phyloP scores from a whole-genome alignment of 2,329 filamentous ascomycete species.

The Hypoxylon sp. region DNA sequence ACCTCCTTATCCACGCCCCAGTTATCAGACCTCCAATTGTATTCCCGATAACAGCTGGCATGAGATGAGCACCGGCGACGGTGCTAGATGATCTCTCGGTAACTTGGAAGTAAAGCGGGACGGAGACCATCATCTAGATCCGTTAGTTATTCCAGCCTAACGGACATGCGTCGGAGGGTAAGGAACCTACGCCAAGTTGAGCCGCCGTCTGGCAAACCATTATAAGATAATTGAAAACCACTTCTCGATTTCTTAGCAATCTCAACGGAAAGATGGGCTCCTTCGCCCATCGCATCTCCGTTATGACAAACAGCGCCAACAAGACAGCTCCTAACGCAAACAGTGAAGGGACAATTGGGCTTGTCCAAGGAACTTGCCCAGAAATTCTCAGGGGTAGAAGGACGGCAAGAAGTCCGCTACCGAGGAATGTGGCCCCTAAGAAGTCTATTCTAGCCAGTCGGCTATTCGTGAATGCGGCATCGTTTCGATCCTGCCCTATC shows the following conservation, averaged over 20 bases:
- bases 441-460: constrained; percentile 70
- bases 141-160: constrained; percentile 23
- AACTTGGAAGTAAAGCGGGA: constrained; percentile 78
- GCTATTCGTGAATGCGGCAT: constrained; percentile 44
- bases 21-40: constrained; percentile 72
- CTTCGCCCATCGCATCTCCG: constrained; percentile 59
- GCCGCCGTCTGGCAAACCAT: constrained; percentile 66
- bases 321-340: constrained; percentile 51
- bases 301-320: constrained; percentile 53
- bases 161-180: constrained; percentile 21
- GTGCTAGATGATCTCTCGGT: constrained; percentile 70
- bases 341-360: constrained; percentile 53
- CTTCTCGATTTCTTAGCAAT: constrained; percentile 65
- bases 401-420: constrained; percentile 53
- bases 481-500: constrained; percentile 18
- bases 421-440: constrained; percentile 63
- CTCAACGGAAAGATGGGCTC: constrained; percentile 72
- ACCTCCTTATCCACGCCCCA: constrained; percentile 67
- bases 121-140: constrained; percentile 69
- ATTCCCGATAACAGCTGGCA: constrained; percentile 77
- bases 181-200: constrained; percentile 65
- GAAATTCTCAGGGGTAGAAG: constrained; percentile 59
- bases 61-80: constrained; percentile 69
- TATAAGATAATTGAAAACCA: constrained; percentile 67
- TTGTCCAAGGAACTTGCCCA: constrained; percentile 56